These are phyloP conservation scores for Phoma sp. DNA, from an alignment of 2,329 filamentous ascomycete species.

Conservation along the genomic window DNA sequence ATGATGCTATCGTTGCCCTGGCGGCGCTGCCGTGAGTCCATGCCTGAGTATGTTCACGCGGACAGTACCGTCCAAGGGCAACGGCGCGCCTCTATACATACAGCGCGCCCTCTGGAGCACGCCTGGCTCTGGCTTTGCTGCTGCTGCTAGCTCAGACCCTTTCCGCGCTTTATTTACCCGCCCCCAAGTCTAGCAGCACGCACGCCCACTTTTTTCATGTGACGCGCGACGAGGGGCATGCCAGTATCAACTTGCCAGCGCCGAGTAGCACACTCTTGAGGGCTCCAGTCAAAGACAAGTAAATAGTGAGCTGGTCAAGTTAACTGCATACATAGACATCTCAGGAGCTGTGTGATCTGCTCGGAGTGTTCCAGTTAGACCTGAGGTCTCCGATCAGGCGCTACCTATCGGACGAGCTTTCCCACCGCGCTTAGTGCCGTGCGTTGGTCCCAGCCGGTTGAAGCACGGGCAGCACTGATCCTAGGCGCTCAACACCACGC, in stretches of 20 bases:
- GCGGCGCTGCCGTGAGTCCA: constrained; percentile 4
- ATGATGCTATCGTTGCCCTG: constrained; percentile 10
- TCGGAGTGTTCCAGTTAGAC: too few species aligned
- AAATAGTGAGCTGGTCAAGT: too few species aligned
- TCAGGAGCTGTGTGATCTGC: too few species aligned
- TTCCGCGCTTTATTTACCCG: constrained; percentile 3
- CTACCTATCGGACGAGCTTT: constrained; percentile 14
- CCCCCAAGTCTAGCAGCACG: constrained; percentile 1
- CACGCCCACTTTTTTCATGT: constrained; percentile 11
- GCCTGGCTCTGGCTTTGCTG: not conserved
- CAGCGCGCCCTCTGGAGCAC: too few species aligned
- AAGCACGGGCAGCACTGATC: not conserved
- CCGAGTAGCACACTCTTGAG: too few species aligned
- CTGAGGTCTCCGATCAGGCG: too few species aligned
- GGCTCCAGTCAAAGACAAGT: too few species aligned
- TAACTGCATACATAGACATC: too few species aligned
- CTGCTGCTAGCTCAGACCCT: not conserved
- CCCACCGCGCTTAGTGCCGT: constrained; percentile 9
- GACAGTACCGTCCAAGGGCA: constrained; percentile 8
- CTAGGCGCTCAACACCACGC: constrained; percentile 13
- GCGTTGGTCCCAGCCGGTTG: not conserved
- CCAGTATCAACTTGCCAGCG: too few species aligned
- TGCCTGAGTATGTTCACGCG: constrained; percentile 14
- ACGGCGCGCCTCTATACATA: not conserved
- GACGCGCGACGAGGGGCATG: not conserved